Percentiles rank a stretch among this genome's conserved stretches.
Evolutionary conservation across 441 rosid species (phyloP).

Genomic region (Corymbia calophylla): DNA sequence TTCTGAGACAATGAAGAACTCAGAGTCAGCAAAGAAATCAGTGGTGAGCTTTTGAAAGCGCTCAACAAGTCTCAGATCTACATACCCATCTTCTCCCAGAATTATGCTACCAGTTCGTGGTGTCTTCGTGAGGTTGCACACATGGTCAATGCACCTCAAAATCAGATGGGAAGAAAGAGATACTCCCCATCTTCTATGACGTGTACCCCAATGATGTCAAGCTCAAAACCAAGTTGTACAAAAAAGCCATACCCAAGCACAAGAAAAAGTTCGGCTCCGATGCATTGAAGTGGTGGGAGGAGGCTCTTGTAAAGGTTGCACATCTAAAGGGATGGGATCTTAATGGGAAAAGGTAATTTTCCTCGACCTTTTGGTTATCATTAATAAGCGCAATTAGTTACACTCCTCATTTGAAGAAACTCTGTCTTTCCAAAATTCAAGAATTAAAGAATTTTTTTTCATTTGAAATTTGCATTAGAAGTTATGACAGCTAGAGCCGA

Average conservation of each 20-base stretch:
- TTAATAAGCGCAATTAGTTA: too few species aligned
- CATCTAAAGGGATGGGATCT: too few species aligned
- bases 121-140: not conserved
- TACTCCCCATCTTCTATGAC: not conserved
- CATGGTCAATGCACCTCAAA: not conserved
- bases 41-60: not conserved
- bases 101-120: not conserved
- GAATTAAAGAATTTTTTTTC: too few species aligned
- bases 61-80: rapidly evolving
- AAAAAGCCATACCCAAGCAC: not conserved
- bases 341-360: too few species aligned
- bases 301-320: too few species aligned
- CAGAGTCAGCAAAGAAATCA: rapidly evolving
- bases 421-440: too few species aligned
- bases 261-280: too few species aligned
- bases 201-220: rapidly evolving
- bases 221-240: not conserved
- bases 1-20: not conserved
- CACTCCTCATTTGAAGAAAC: not conserved
- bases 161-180: not conserved
- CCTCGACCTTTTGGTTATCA: too few species aligned
- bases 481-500: not conserved
- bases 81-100: not conserved
- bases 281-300: too few species aligned
- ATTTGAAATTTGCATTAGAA: not conserved